Evolutionary conservation across 805 yeast genomes (phyloP), one percentile per base, ranked within the genome.

Genomic region (Spencermartinsiella europaea): DNA sequence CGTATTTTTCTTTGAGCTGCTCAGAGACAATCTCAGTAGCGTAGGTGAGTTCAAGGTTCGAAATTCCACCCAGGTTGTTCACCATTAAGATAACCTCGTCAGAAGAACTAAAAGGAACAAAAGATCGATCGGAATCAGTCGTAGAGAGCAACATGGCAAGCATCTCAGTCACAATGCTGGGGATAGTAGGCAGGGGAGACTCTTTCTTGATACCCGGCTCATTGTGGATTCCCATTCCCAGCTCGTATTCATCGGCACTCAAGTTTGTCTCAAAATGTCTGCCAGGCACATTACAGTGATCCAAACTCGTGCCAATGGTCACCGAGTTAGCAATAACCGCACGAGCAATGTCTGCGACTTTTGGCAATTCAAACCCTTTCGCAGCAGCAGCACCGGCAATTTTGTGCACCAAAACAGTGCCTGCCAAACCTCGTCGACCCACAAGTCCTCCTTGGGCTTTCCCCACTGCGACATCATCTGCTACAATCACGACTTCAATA

Each of bases 401-500:
- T 65, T 90, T 90, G 68, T 90, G 97, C 25, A 88, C 88, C 14
- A 90, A 65, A 0, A 83, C 80, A 1, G 96, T 89, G 34, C 96
- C 98, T 0, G 97, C 95, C 46, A 90, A 73, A 25, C 95, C 98
- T 68, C 98, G 77, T 68, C 97, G 78, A 16, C 97, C 97, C 42
- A 91, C 97, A 72, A 85, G 77, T 17, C 87, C 89, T 60, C 93
- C 91, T 60, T 89, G 90, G 21, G 81, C 75, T 57, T 83, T 74
- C n/a, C 96, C 96, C 38, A 91, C 96, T 5, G 96, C 88, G 21
- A 89, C 96, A 64, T 90, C 98, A 62, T 90, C 98, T 38, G 88
- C 85, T 22, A 90, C 90, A 45, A 83, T 76, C 37, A 85, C 80
- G 50, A 87, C 73, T 52, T 84, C 89, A 27, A 83, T 82, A 34